Conservation (phyloP, 805 yeast genomes). For the Metschnikowia vanudenii region DNA sequence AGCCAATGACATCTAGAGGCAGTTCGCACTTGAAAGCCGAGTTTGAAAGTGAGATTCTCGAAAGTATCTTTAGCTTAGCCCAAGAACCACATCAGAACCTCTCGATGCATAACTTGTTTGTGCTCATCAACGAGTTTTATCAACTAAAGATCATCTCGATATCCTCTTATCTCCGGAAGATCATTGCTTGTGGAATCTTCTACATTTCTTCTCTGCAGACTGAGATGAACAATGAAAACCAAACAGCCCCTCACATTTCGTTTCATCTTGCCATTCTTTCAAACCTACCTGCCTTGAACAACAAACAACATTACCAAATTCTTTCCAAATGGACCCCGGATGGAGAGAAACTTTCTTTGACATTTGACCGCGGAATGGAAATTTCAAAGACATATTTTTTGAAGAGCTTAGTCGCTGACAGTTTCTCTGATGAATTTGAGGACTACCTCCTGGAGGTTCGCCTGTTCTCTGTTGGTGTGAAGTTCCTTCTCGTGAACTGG, state of each 20-base stretch:
- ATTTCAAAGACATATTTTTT: conserved; percentile 32
- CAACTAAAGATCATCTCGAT: conserved; percentile 51
- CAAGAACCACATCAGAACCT: conserved; percentile 15
- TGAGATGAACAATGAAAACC: conserved; percentile 7
- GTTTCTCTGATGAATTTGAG: conserved; percentile 17
- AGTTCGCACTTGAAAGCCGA: conserved; percentile 39
- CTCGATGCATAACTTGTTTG: conserved; percentile 32
- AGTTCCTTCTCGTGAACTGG: conserved; percentile 49
- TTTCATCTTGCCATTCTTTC: conserved; percentile 57
- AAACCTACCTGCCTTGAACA: conserved; percentile 55
- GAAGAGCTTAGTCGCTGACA: conserved; percentile 27
- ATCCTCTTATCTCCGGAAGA: conserved; percentile 69
- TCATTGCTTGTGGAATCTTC: conserved; percentile 84
- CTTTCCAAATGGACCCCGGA: conserved; percentile 47
- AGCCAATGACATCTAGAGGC: conserved; percentile 19
- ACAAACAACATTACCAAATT: conserved; percentile 55
- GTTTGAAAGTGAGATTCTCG: conserved; percentile 42
- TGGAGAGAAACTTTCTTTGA: conserved; percentile 29
- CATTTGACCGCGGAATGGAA: conserved; percentile 40
- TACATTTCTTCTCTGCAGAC: conserved; percentile 48
- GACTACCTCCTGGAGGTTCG: conserved; percentile 15
- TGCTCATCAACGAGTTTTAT: conserved; percentile 52
- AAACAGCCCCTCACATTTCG: conserved; percentile 20
- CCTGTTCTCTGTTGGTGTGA: conserved; percentile 40
- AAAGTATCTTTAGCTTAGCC: conserved; percentile 35